phyloP scores from a whole-genome alignment of 331 rosid genomes.

The Phaseolus coccineus region DNA sequence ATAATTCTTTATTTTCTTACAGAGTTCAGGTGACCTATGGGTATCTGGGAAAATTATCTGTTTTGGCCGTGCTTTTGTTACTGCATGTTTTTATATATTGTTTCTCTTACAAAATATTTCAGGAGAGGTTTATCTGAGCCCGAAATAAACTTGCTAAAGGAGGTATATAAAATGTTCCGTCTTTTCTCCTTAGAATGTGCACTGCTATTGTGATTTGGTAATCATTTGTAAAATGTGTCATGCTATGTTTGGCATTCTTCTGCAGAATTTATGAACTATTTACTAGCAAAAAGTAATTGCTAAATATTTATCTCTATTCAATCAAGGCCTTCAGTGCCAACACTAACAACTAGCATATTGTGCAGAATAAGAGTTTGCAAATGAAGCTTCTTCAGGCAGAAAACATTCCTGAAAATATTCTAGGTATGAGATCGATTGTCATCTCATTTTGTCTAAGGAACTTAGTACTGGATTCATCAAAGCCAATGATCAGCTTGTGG shows the following conservation, averaged over 20 bases:
- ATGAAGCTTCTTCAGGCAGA: constrained; percentile 66
- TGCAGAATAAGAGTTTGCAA: constrained; percentile 77
- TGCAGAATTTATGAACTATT: constrained; percentile 27
- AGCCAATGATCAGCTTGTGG: too few relatives aligned
- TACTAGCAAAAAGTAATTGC: constrained; percentile 10
- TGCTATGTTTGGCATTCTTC: constrained; percentile 17
- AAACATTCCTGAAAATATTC: constrained; percentile 62
- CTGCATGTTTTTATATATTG: constrained; percentile 31
- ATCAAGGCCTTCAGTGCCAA: constrained; percentile 16
- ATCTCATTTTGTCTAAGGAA: too few relatives aligned
- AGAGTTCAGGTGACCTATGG: background rate
- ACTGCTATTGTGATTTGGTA: constrained; percentile 28
- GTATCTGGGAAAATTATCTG: constrained; percentile 6
- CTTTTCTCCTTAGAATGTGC: constrained; percentile 25
- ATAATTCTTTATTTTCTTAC: too few relatives aligned
- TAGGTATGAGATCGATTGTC: constrained; percentile 51
- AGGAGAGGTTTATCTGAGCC: constrained; percentile 91
- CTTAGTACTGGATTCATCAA: too few relatives aligned
- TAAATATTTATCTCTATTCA: constrained; percentile 18
- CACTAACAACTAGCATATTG: constrained; percentile 41
- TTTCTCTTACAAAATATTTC: constrained; percentile 47
- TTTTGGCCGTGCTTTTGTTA: constrained; percentile 15
- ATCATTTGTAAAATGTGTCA: constrained; percentile 33
- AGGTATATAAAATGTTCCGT: constrained; percentile 54
- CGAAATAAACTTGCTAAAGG: constrained; percentile 71